Evolutionary conservation across 2,329 filamentous ascomycete species (phyloP), one percentile per base, ranked within the genome.

Genomic region (Albophoma yamanashiensis): DNA sequence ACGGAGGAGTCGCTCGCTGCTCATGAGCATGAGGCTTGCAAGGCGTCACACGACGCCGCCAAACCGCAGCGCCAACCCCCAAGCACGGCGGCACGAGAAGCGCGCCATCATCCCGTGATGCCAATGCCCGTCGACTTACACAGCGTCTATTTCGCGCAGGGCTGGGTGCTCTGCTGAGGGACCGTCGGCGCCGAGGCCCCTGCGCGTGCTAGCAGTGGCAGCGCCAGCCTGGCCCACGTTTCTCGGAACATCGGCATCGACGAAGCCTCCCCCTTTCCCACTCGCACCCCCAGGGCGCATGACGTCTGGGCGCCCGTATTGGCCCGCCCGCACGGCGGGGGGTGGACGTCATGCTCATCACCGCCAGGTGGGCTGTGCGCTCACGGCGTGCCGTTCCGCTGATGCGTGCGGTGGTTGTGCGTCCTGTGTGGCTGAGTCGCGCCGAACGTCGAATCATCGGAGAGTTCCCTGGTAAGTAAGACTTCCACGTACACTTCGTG

Each of bases 231-330:
- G 57, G 34, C 45, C 57, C 43, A 34, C 36, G 25, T 36, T 45
- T 56, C 57, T 61, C 57, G 60, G 60, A 45, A 61, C 17, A 53
- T 58, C 60, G 60, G 60, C 60, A 61, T 47, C 60, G 60, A 27
- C 58, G n/a, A 57, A 43, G 52, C 57, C 57, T 53, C 42, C 17
- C 38, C 43, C 43, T 59, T 53, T 9, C 52, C 57, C 42, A 4
- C 25, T 4, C 15, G 22, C 3, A 27, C 25, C 45, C 45, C 45
- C 31, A 8, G 31, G 4, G 45, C 45, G 25, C 22, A 31, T 50
- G 45, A 31, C 25, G 45, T 27, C 45, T 25, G 15, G 15, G 45
- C 25, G 12, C 25, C 25, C 25, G 45, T 22, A 31, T 50, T 50
- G 45, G 45, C 45, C 45, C 17, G 25, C 25, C 0, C 25, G 45